Evolutionary conservation across 192 early-diverging fungal species (phyloP).

Genomic region (Mortierella antarctica): DNA sequence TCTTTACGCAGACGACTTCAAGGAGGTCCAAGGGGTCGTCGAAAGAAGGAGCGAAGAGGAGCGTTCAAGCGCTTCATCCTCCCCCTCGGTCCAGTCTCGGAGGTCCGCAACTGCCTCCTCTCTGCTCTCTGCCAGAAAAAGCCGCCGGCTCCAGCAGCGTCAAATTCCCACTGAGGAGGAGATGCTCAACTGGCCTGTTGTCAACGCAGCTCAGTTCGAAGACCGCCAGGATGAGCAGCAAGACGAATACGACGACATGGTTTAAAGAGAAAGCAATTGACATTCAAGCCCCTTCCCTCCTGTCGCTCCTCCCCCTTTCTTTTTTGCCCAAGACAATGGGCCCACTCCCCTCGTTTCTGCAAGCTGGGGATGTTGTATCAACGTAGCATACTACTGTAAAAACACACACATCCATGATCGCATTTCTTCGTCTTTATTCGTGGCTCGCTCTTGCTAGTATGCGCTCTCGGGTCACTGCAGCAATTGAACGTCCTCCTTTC

Average conservation of each 20-base stretch:
- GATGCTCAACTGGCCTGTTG: conserved; percentile 44
- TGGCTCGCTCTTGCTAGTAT: too few species aligned
- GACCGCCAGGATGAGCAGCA: conserved; percentile 37
- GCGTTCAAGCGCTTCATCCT: not conserved
- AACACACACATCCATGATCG: too few species aligned
- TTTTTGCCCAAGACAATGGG: not conserved
- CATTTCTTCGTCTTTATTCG: too few species aligned
- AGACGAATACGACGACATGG: conserved; percentile 43
- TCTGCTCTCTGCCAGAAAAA: not conserved
- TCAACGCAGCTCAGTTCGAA: conserved; percentile 22
- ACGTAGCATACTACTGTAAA: too few species aligned
- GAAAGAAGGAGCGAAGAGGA: not conserved
- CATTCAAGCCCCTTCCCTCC: not conserved
- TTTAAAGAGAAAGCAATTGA: conserved; percentile 66
- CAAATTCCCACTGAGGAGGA: conserved; percentile 31
- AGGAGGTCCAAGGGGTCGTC: conserved; percentile 17
- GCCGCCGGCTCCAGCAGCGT: conserved; percentile 4
- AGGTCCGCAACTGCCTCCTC: not conserved
- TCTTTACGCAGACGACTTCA: conserved; percentile 30
- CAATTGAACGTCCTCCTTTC: too few species aligned
- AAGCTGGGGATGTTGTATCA: too few species aligned
- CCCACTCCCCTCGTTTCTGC: too few species aligned
- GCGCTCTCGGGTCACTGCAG: too few species aligned
- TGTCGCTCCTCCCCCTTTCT: not conserved
- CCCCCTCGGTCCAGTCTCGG: not conserved